Conservation (phyloP, 2,329 filamentous ascomycete species). For the Cladophialophora chaetospira region DNA sequence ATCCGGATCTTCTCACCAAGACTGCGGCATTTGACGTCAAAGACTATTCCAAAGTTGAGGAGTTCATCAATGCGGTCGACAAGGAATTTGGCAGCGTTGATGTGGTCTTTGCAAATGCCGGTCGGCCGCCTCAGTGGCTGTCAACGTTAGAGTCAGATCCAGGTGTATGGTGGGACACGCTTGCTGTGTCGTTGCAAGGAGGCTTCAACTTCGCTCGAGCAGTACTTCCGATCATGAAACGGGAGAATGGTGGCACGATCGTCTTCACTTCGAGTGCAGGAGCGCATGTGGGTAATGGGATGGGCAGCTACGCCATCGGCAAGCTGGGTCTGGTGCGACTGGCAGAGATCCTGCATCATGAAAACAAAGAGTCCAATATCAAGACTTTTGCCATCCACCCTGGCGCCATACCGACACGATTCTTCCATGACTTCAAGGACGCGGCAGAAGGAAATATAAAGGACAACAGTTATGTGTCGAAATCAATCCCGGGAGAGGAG, state of each 20-base stretch:
- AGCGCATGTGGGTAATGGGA: constrained; percentile 25
- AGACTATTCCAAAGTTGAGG: constrained; percentile 41
- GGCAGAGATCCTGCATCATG: constrained; percentile 27
- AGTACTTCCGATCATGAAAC: constrained; percentile 26
- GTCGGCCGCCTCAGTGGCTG: constrained; percentile 32
- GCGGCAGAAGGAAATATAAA: constrained; percentile 25
- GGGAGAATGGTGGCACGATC: constrained; percentile 24
- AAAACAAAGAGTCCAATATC: constrained; percentile 28
- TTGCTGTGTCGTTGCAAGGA: constrained; percentile 27
- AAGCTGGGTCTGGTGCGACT: constrained; percentile 30
- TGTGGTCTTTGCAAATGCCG: constrained; percentile 49
- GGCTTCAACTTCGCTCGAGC: constrained; percentile 29
- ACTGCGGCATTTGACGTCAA: constrained; percentile 40
- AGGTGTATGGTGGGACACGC: constrained; percentile 28
- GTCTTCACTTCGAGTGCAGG: constrained; percentile 30
- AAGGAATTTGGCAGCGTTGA: constrained; percentile 48
- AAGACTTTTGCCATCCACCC: constrained; percentile 30
- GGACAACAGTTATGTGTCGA: constrained; percentile 22
- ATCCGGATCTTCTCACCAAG: constrained; percentile 18
- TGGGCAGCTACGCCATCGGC: constrained; percentile 28
- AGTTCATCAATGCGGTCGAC: constrained; percentile 40
- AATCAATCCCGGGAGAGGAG: constrained; percentile 16
- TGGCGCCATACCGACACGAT: constrained; percentile 28
- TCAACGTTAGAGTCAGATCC: constrained; percentile 26
- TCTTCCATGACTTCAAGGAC: constrained; percentile 30